Conservation (phyloP, 1,284 basidiomycete genomes). For the Grifola frondosa region DNA sequence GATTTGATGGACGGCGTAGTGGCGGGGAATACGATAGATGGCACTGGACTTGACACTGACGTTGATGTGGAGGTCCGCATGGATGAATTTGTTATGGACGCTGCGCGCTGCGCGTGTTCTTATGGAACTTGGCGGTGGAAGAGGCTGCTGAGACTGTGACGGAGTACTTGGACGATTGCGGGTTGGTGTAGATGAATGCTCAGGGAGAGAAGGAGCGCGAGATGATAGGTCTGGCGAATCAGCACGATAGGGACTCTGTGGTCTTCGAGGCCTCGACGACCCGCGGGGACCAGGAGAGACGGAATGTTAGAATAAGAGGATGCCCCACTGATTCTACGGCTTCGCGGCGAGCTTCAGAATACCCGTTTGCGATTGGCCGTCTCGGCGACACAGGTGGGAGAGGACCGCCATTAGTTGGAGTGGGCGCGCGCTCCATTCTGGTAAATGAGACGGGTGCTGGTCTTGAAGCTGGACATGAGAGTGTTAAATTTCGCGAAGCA, state of each 20-base stretch:
- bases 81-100: conserved; percentile 34
- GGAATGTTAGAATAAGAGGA: conserved; percentile 14
- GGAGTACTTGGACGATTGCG: conserved; percentile 25
- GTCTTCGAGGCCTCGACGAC: conserved; percentile 22
- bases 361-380: conserved; percentile 23
- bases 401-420: conserved; percentile 29
- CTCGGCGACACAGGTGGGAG: conserved; percentile 26
- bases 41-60: conserved; percentile 23
- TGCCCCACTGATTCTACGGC: conserved; percentile 17
- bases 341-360: conserved; percentile 15
- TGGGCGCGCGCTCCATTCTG: conserved; percentile 32
- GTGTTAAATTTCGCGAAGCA: conserved; percentile 5
- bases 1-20: conserved; percentile 19
- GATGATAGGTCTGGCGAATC: conserved; percentile 25
- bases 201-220: conserved; percentile 16
- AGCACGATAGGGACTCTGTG: conserved; percentile 23
- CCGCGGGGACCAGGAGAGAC: conserved; percentile 17
- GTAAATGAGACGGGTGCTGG: conserved; percentile 23
- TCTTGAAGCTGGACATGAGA: conserved; percentile 28
- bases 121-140: conserved; percentile 32
- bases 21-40: conserved; percentile 26
- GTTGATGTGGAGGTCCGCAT: conserved; percentile 24
- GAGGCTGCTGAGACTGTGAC: conserved; percentile 21
- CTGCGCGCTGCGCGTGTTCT: conserved; percentile 32
- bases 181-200: conserved; percentile 21